These are phyloP conservation scores for Graphilbum fragrans DNA, from an alignment of 2,329 filamentous ascomycete species.

Conservation along the genomic window DNA sequence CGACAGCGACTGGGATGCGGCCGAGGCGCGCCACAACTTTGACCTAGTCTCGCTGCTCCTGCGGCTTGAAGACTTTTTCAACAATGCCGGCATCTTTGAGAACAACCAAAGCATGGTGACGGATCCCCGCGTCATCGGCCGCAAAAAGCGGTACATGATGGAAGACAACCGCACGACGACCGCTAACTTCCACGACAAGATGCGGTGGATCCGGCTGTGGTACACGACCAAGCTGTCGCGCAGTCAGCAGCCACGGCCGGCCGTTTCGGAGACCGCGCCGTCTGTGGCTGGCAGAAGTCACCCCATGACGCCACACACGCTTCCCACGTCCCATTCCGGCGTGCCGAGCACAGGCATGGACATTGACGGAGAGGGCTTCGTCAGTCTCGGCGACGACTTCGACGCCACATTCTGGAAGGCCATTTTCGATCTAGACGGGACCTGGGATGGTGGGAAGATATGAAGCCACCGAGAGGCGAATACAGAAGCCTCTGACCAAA, in stretches of 20 bases:
- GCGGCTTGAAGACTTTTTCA: constrained; percentile 18
- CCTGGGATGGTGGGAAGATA: no score
- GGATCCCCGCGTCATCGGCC: not conserved
- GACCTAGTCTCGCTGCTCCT: constrained; percentile 18
- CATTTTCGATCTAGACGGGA: constrained; percentile 4
- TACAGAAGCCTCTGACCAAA: no score
- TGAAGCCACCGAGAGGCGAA: no score
- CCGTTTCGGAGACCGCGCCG: not conserved
- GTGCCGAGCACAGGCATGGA: constrained; percentile 2
- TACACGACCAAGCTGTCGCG: constrained; percentile 12
- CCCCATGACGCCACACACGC: not conserved
- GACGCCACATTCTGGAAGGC: constrained; percentile 8
- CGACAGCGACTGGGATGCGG: constrained; percentile 23
- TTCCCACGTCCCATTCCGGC: not conserved
- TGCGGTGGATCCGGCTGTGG: constrained; percentile 29
- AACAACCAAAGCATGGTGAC: constrained; percentile 1
- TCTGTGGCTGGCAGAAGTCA: not conserved
- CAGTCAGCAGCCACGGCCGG: not conserved
- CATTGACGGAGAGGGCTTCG: constrained; percentile 3
- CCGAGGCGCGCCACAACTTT: constrained; percentile 18
- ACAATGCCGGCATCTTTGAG: constrained; percentile 11
- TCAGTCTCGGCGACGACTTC: constrained; percentile 1
- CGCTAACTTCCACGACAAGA: constrained; percentile 20
- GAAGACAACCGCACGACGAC: constrained; percentile 18
- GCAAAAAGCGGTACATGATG: constrained; percentile 13